phyloP scores from a whole-genome alignment of 805 yeast species.

The Saccharomycopsis schoenii region DNA sequence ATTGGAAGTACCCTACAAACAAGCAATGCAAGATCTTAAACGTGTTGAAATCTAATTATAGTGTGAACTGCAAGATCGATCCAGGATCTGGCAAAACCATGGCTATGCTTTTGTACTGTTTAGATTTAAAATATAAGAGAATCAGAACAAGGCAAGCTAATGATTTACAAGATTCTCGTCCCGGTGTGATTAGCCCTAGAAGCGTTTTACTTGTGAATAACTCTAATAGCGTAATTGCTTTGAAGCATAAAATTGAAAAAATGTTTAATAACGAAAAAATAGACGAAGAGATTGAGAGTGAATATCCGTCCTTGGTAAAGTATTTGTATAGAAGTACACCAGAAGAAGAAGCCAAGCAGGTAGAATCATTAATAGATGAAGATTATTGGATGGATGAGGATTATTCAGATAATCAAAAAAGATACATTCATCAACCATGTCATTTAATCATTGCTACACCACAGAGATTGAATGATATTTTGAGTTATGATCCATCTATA shows the following conservation, averaged over 20 bases:
- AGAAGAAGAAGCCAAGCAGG: neutral
- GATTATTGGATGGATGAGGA: neutral
- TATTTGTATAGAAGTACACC: neutral
- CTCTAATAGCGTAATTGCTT: neutral
- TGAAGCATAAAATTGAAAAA: neutral
- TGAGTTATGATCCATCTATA: neutral
- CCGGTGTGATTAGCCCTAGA: neutral
- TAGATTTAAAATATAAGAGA: neutral
- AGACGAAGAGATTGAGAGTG: neutral
- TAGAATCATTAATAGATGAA: neutral
- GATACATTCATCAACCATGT: neutral
- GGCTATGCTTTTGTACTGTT: constrained; percentile 2
- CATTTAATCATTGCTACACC: constrained; percentile 5
- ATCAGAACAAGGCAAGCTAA: neutral
- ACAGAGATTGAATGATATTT: constrained; percentile 4
- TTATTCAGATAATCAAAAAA: no score
- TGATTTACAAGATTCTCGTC: neutral
- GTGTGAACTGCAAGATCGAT: neutral
- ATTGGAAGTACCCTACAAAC: constrained; percentile 5
- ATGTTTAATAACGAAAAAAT: neutral
- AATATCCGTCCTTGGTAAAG: neutral
- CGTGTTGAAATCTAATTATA: neutral
- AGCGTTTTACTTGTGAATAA: constrained; percentile 1
- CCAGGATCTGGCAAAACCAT: constrained; percentile 6
- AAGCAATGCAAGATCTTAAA: constrained; percentile 3